A percentile compares a stretch with the other conserved stretches of the same genome.
Evolutionary conservation across 768 basidiomycete genomes (phyloP).

Genomic region (Gymnopilus junonius): DNA sequence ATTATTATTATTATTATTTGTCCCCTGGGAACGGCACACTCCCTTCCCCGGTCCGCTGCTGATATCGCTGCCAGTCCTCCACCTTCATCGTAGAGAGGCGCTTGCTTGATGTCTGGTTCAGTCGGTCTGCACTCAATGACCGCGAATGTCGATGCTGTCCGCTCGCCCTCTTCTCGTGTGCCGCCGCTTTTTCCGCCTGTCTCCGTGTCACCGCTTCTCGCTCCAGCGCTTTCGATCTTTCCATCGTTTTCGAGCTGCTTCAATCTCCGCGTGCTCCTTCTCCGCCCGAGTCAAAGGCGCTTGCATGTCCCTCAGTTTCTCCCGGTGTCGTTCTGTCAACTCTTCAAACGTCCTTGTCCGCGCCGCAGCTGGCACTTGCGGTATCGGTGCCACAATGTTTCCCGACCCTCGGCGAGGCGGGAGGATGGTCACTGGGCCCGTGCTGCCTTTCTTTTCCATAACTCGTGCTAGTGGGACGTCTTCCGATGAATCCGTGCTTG

Average conservation of each 20-base stretch:
- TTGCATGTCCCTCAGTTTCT: slow-evolving; percentile 83
- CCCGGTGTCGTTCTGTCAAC: slow-evolving; percentile 81
- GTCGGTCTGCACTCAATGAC: slow-evolving; percentile 64
- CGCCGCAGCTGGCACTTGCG: slow-evolving; percentile 50
- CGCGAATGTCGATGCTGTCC: slow-evolving; percentile 48
- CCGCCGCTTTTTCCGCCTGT: slow-evolving; percentile 70
- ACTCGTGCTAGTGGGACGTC: slow-evolving; percentile 50
- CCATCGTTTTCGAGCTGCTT: slow-evolving; percentile 81
- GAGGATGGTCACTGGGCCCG: slow-evolving; percentile 48
- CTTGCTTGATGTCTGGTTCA: slow-evolving; percentile 62
- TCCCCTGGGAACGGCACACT: slow-evolving; percentile 65
- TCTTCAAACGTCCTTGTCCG: slow-evolving; percentile 87
- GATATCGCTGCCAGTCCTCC: slow-evolving; percentile 83
- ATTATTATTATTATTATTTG: slow-evolving; percentile 36
- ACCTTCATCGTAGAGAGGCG: slow-evolving; percentile 80
- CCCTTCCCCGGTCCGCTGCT: slow-evolving; percentile 43
- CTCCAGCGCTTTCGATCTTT: slow-evolving; percentile 73
- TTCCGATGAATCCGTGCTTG: slow-evolving; percentile 48
- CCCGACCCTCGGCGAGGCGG: slow-evolving; percentile 47
- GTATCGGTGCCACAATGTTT: slow-evolving; percentile 46
- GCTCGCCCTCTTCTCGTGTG: slow-evolving; percentile 52
- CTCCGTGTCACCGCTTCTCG: slow-evolving; percentile 73
- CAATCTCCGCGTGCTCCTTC: slow-evolving; percentile 75
- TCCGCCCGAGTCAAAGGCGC: slow-evolving; percentile 82
- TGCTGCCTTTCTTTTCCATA: slow-evolving; percentile 29